These are phyloP conservation scores for Bipolaris zeicola DNA, from an alignment of 2,329 filamentous ascomycete genomes.

Conservation along the genomic window DNA sequence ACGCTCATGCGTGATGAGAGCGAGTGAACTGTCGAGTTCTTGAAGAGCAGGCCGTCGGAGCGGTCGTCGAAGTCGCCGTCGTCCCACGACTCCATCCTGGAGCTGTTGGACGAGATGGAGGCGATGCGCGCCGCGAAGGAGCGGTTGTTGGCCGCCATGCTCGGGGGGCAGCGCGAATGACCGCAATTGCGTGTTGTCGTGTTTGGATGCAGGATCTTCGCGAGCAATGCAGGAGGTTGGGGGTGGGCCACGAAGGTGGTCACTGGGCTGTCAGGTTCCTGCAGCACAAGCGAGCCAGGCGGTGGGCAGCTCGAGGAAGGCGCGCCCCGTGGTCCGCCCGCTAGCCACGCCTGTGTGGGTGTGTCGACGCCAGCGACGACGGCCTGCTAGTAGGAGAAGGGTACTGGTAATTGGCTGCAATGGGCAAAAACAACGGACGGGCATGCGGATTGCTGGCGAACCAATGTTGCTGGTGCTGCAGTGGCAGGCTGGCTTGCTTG, in stretches of 20 bases:
- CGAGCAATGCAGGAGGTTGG: slow-evolving; percentile 8
- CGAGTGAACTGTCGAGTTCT: slow-evolving; percentile 73
- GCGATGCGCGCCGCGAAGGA: slow-evolving; percentile 48
- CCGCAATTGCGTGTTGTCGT: slow-evolving; percentile 27
- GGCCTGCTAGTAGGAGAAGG: not conserved
- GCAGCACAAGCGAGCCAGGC: slow-evolving; percentile 16
- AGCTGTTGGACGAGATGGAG: slow-evolving; percentile 60
- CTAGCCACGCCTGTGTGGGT: slow-evolving; percentile 9
- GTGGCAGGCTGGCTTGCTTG: too few species aligned
- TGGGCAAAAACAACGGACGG: not conserved
- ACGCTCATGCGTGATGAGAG: slow-evolving; percentile 84
- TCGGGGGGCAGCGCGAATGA: slow-evolving; percentile 14
- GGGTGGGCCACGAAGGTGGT: slow-evolving; percentile 14
- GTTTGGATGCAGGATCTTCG: slow-evolving; percentile 15
- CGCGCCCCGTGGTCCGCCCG: slow-evolving; percentile 9
- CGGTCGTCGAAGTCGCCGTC: slow-evolving; percentile 53
- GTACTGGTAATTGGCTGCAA: not conserved
- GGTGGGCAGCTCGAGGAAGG: slow-evolving; percentile 10
- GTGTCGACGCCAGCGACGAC: not conserved
- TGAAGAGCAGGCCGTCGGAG: slow-evolving; percentile 67
- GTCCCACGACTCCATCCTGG: slow-evolving; percentile 70
- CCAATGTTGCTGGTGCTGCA: not conserved
- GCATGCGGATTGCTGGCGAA: not conserved
- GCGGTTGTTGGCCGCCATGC: slow-evolving; percentile 43
- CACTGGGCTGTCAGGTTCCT: slow-evolving; percentile 13